A percentile compares a stretch with the other conserved stretches of the same genome.
phyloP scores from a whole-genome alignment of 2,329 filamentous ascomycete genomes.

The Sordariomycetes sp. region DNA sequence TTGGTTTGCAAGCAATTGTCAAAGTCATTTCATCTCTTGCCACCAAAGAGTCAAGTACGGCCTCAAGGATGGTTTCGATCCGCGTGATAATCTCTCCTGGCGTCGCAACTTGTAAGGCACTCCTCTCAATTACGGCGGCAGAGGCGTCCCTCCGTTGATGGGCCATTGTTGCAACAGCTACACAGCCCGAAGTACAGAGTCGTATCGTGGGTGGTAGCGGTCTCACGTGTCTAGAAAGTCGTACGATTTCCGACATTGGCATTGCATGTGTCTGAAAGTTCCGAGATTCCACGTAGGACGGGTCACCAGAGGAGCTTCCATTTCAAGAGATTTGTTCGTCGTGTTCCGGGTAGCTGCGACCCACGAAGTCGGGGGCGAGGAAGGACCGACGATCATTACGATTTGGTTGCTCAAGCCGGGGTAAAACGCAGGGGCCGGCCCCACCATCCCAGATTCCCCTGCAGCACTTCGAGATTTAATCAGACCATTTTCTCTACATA shows the following conservation, averaged over 20 bases:
- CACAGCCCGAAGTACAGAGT: too few relatives aligned
- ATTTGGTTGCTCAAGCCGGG: neutral
- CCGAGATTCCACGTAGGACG: neutral
- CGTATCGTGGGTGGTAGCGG: neutral
- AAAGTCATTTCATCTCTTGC: conserved; percentile 16
- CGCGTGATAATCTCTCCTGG: too few relatives aligned
- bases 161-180: too few relatives aligned
- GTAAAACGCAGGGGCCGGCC: neutral
- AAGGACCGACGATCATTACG: neutral
- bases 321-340: too few relatives aligned
- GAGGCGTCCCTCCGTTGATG: too few relatives aligned
- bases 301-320: neutral
- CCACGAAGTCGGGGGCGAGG: too few relatives aligned
- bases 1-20: conserved; percentile 11
- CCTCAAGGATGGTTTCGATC: conserved; percentile 25
- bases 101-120: too few relatives aligned
- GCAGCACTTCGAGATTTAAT: too few relatives aligned
- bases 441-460: too few relatives aligned
- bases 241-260: neutral
- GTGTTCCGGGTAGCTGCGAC: too few relatives aligned
- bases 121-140: too few relatives aligned
- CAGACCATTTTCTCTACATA: too few relatives aligned
- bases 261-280: neutral
- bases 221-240: neutral
- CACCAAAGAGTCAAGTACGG: conserved; percentile 16